Evolutionary conservation across 2,329 filamentous ascomycete species (phyloP).

Genomic region (Clarireedia homoeocarpa): DNA sequence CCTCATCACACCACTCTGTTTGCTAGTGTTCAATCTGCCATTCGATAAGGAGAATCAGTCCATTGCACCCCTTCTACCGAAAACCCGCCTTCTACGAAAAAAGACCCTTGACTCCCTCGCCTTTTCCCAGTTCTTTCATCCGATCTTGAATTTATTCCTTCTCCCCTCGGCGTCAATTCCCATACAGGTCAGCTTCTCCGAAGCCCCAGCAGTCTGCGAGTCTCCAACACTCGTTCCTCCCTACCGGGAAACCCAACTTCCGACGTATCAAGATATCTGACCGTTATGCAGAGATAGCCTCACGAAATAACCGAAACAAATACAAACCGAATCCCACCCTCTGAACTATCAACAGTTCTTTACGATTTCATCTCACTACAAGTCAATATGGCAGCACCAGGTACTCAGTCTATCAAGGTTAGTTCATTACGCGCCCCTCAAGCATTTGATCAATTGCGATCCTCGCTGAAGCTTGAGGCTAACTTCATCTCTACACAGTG

Average conservation of each 20-base stretch:
- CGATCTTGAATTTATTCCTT: no score
- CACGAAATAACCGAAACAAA: neutral
- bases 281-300: neutral
- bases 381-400: conserved; percentile 1
- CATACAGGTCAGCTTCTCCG: neutral
- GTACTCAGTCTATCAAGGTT: conserved; percentile 9
- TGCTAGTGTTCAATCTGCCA: no score
- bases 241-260: neutral
- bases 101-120: no score
- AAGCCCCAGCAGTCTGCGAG: neutral
- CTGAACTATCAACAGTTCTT: no score
- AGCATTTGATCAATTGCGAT: neutral
- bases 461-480: neutral
- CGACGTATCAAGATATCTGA: conserved; percentile 1
- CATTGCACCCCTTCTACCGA: no score
- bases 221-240: neutral
- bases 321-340: neutral
- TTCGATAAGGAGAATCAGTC: no score
- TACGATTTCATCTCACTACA: neutral
- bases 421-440: neutral
- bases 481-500: conserved; percentile 50
- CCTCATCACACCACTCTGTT: no score
- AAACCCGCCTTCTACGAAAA: no score
- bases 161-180: no score
- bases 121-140: no score